Evolutionary conservation across 1,284 basidiomycete species (phyloP), one percentile per base, ranked within the genome.

Genomic region (Wolfiporia cocos): DNA sequence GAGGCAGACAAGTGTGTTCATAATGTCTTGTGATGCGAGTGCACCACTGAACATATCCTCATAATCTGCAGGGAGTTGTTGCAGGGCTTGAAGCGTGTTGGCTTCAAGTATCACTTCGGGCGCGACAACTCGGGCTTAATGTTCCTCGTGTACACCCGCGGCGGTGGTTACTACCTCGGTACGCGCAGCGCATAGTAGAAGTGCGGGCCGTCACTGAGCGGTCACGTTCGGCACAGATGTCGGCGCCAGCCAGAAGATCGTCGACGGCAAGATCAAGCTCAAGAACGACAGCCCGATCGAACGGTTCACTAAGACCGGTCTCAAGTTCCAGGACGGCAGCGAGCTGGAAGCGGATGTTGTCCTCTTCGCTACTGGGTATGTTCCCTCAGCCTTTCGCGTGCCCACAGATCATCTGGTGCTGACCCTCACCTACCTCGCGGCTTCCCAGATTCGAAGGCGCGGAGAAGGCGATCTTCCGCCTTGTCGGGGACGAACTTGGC

Each of bases 191-290:
- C n/a, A n/a, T n/a, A n/a, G n/a, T n/a, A n/a, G n/a, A n/a, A n/a
- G n/a, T n/a, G n/a, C n/a, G n/a, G n/a, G n/a, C n/a, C n/a, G n/a
- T n/a, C n/a, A n/a, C n/a, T n/a, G n/a, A n/a, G n/a, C n/a, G n/a
- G n/a, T n/a, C n/a, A n/a, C n/a, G n/a, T n/a, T n/a, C n/a, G n/a
- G n/a, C 10, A 24, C 48, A 64, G 81, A 86, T 46, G 74, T 75
- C 29, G 86, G 84, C 42, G 77, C 73, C 18, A 78, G 76, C 44
- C 72, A 81, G 55, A 59, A 76, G 44, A 76, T 89, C 50, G 69
- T 77, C 21, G 78, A 86, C 43, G 76, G 78, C 21, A 78, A 82
- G 54, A 86, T 90, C 63, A 86, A 86, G 57, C 63, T 89, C 37
- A 85, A 87, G 62, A 79, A 71, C 51, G 80, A 80, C 40, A 71